Evolutionary conservation across 2,329 filamentous ascomycete genomes (phyloP), one percentile per base, ranked within the genome.

Genomic region (Aspergillus ochraceoroseus): DNA sequence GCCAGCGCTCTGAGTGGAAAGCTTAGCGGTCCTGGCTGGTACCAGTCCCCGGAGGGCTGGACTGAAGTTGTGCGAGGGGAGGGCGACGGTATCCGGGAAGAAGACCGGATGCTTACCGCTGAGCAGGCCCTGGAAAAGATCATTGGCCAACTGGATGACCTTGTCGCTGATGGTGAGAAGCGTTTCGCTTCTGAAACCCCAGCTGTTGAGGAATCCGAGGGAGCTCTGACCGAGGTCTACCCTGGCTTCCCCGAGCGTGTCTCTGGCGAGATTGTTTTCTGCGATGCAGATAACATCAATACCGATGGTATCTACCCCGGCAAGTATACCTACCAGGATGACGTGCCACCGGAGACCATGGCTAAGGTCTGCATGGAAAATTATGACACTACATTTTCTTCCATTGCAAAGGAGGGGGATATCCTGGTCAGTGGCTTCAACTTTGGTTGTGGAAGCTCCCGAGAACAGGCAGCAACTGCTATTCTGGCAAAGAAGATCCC

Each of bases 261-360:
- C 9, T 72, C 74, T 6, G 90, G 90, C 14, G 87, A 95, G 63
- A 94, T 96, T 43, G 73, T 94, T 32, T 95, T 92, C 66, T 86
- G 79, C 59, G 86, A 95, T 55, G 79, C 77, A 1, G 84, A 88
- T 61, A 94, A 94, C 66, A 79, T 95, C 61, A 86, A 92, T 67
- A 96, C 90, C 0, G 90, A 96, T 58, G 82, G 77, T 38, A 95
- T 96, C 62, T 96, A 96, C 63, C 85, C 88, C 0, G 87, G 86
- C 3, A 88, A 89, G 60, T 88, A 87, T 63, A 95, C 89, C 0
- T 96, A 96, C 66, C 87, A 94, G 60, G 89, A 96, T 58, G 76
- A 85, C 55, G 74, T 96, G 1, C 69, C 84, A 0, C 71, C 67
- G 0, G 83, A 87, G 46, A 79, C 79, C 41, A 95, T 96, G 90